Evolutionary conservation across 2,329 filamentous ascomycete genomes (phyloP).

Genomic region (Ophiostoma ips): DNA sequence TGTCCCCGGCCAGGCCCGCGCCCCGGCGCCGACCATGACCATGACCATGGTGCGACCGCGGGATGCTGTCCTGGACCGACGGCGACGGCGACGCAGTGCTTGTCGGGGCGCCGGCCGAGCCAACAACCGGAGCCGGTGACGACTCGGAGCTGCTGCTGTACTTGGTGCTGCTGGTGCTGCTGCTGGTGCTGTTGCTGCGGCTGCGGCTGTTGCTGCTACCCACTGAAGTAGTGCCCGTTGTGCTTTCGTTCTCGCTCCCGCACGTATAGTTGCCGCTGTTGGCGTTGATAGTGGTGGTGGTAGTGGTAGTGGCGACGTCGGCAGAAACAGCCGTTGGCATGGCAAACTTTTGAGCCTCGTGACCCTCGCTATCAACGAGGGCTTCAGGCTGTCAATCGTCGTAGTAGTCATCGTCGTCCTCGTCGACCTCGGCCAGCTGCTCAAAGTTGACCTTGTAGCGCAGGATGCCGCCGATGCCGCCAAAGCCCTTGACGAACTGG

Average conservation of each 20-base stretch:
- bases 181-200: background rate
- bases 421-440: slow-evolving; percentile 81
- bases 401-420: slow-evolving; percentile 89
- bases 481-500: slow-evolving; percentile 99
- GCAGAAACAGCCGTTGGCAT: slow-evolving; percentile 13
- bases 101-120: background rate
- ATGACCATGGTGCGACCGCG: slow-evolving; percentile 12
- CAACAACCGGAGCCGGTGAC: slow-evolving; percentile 13
- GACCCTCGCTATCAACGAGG: slow-evolving; percentile 82
- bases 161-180: background rate
- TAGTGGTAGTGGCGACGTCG: slow-evolving; percentile 7
- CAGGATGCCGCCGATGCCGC: slow-evolving; percentile 92
- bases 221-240: background rate
- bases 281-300: background rate
- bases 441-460: slow-evolving; percentile 99
- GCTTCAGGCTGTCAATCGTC: slow-evolving; percentile 78
- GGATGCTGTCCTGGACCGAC: background rate
- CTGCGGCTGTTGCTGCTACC: background rate
- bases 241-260: background rate
- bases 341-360: slow-evolving; percentile 44
- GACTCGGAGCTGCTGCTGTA: slow-evolving; percentile 14
- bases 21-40: slow-evolving; percentile 27
- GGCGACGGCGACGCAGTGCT: slow-evolving; percentile 4
- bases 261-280: background rate
- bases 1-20: slow-evolving; percentile 23